Percentiles rank a stretch among this genome's conserved stretches.
Conservation (phyloP, 768 basidiomycete species). For the Tricholoma matsutake region DNA sequence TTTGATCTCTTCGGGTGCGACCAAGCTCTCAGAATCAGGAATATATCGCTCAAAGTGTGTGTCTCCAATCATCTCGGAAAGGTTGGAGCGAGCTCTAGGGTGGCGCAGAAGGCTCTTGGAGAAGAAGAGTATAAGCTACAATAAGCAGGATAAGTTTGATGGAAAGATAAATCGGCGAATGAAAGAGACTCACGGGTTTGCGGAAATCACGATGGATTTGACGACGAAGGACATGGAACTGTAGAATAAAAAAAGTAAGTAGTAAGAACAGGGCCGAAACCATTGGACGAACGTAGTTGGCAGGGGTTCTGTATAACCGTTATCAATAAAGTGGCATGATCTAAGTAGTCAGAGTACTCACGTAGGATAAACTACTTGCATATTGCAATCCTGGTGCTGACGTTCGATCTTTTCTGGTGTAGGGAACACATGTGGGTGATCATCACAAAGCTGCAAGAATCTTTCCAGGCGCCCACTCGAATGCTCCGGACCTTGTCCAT, state of each 20-base stretch:
- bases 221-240: conserved; percentile 96
- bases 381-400: conserved; percentile 98
- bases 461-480: conserved; percentile 94
- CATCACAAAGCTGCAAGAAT: conserved; percentile 97
- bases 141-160: background rate
- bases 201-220: conserved; percentile 98
- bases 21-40: conserved; percentile 75
- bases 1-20: conserved; percentile 80
- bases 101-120: conserved; percentile 95
- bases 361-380: conserved; percentile 99
- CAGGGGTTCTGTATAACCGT: conserved; percentile 65
- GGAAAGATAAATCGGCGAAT: background rate
- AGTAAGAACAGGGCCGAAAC: background rate
- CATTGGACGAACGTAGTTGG: conserved; percentile 70
- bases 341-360: conserved; percentile 35
- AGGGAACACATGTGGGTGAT: conserved; percentile 91
- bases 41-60: conserved; percentile 93
- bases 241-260: conserved; percentile 7
- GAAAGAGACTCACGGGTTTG: conserved; percentile 68
- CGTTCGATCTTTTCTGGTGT: conserved; percentile 85
- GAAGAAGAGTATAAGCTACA: conserved; percentile 89
- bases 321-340: conserved; percentile 11
- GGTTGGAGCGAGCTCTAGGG: conserved; percentile 82
- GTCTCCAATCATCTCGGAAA: conserved; percentile 87
- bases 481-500: conserved; percentile 98